phyloP scores from a whole-genome alignment of 2,329 filamentous ascomycete species.

The Fonsecaea pedrosoi region DNA sequence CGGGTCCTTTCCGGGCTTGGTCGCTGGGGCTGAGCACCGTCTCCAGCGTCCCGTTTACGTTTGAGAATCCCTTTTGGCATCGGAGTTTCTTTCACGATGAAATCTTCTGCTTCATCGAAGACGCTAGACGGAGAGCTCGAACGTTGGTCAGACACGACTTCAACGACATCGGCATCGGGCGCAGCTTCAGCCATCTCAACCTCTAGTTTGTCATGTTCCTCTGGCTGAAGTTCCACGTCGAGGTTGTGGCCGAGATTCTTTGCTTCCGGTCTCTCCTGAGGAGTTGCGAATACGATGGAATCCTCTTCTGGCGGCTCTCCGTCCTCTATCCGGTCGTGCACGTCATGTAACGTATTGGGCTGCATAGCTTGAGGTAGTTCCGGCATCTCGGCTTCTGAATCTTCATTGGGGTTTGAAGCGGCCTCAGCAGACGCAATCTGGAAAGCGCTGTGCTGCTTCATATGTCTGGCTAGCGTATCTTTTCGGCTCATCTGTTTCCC shows the following conservation, averaged over 20 bases:
- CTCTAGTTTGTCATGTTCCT: neutral
- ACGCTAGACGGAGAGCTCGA: slow-evolving; percentile 21
- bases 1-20: neutral
- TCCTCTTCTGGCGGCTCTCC: slow-evolving; percentile 9
- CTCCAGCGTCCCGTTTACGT: slow-evolving; percentile 24
- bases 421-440: slow-evolving; percentile 26
- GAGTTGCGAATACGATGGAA: slow-evolving; percentile 18
- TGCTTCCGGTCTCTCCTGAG: slow-evolving; percentile 5
- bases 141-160: slow-evolving; percentile 13
- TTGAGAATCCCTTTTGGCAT: slow-evolving; percentile 19
- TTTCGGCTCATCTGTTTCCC: slow-evolving; percentile 25
- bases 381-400: neutral
- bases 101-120: slow-evolving; percentile 22
- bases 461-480: slow-evolving; percentile 29
- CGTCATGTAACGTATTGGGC: neutral
- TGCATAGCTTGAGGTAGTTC: neutral
- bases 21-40: neutral
- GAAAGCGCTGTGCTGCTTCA: slow-evolving; percentile 24
- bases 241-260: neutral
- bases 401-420: neutral
- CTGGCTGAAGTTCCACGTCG: neutral
- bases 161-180: neutral
- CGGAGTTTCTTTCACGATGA: slow-evolving; percentile 18
- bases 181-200: slow-evolving; percentile 4
- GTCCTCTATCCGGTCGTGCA: neutral